Conservation (phyloP, 441 rosid genomes). For the Aleurites moluccanus region DNA sequence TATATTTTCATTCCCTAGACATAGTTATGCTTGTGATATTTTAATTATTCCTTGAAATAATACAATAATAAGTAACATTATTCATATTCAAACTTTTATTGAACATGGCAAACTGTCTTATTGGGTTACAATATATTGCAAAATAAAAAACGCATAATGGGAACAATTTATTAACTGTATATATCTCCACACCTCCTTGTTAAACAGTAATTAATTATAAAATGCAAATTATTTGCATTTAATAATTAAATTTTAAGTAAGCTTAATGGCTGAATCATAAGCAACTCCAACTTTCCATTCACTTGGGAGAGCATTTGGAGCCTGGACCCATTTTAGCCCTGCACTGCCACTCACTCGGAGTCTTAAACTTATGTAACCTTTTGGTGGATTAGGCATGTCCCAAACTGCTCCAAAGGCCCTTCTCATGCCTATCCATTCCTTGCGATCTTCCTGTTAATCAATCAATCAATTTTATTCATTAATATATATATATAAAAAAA, state of each 20-base stretch:
- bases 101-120: neutral
- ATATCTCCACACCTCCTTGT: too few relatives aligned
- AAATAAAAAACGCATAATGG: neutral
- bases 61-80: too few relatives aligned
- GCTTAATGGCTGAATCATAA: constrained; percentile 57
- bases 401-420: constrained; percentile 69
- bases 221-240: too few relatives aligned
- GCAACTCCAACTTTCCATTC: constrained; percentile 67
- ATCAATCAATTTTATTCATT: neutral
- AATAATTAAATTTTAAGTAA: constrained; percentile 16
- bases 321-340: constrained; percentile 54
- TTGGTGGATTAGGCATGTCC: constrained; percentile 64
- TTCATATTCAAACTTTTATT: neutral
- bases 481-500: neutral
- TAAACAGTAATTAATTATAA: too few relatives aligned
- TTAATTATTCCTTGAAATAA: too few relatives aligned
- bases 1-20: too few relatives aligned
- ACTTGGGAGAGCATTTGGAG: constrained; percentile 47
- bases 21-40: too few relatives aligned
- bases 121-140: neutral
- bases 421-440: constrained; percentile 70
- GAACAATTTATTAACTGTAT: neutral
- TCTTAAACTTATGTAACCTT: constrained; percentile 49
- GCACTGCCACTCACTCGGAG: constrained; percentile 48
- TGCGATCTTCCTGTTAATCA: constrained; percentile 49